Evolutionary conservation across 2,329 filamentous ascomycete species (phyloP).

Genomic region (Talaromyces sp.): DNA sequence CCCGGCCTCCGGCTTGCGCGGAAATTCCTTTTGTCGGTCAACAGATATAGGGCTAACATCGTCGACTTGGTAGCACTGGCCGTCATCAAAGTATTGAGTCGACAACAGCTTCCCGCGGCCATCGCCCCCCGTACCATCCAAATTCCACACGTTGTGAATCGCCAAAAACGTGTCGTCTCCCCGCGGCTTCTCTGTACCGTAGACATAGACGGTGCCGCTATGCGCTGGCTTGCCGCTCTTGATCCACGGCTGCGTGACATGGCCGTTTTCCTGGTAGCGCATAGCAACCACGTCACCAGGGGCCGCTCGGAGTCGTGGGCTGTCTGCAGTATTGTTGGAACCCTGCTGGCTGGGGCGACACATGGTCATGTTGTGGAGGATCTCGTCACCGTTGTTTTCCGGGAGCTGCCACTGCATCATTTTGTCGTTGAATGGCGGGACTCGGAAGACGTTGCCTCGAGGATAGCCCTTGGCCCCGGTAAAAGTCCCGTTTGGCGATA

Average conservation of each 20-base stretch:
- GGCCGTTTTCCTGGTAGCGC: slow-evolving; percentile 70
- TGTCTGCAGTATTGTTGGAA: slow-evolving; percentile 53
- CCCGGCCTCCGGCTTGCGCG: slow-evolving; percentile 44
- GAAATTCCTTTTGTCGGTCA: slow-evolving; percentile 55
- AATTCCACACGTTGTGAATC: slow-evolving; percentile 74
- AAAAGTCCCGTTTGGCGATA: slow-evolving; percentile 70
- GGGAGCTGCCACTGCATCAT: slow-evolving; percentile 63
- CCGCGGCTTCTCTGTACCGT: slow-evolving; percentile 62
- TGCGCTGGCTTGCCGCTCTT: slow-evolving; percentile 59
- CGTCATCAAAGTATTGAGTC: slow-evolving; percentile 81
- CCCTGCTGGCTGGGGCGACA: slow-evolving; percentile 62
- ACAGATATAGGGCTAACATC: slow-evolving; percentile 49
- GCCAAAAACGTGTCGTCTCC: slow-evolving; percentile 54
- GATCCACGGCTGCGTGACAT: slow-evolving; percentile 59
- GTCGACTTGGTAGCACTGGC: slow-evolving; percentile 81
- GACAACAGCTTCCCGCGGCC: slow-evolving; percentile 70
- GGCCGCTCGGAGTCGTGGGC: slow-evolving; percentile 58
- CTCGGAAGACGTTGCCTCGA: slow-evolving; percentile 64
- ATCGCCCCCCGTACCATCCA: slow-evolving; percentile 75
- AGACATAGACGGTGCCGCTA: slow-evolving; percentile 69
- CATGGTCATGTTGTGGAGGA: slow-evolving; percentile 52
- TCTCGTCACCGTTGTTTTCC: slow-evolving; percentile 43
- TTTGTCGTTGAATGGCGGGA: slow-evolving; percentile 53
- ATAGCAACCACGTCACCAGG: slow-evolving; percentile 63
- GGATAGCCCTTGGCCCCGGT: slow-evolving; percentile 67